These are phyloP conservation scores for Candida nitratophila DNA, from an alignment of 805 yeast genomes.

Conservation along the genomic window DNA sequence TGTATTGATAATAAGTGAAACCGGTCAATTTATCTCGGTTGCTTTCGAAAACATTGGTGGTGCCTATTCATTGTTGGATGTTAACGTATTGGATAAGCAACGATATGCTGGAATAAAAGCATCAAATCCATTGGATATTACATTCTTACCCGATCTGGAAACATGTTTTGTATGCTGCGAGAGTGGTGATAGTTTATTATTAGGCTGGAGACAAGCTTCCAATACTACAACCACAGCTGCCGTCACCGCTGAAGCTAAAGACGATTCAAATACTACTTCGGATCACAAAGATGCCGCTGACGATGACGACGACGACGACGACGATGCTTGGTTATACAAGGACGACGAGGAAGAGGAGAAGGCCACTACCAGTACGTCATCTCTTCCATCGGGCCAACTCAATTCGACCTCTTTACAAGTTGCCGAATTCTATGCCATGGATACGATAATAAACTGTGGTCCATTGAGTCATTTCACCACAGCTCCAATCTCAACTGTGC, in stretches of 20 bases:
- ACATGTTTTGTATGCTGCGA: slow-evolving; percentile 53
- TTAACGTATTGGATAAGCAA: slow-evolving; percentile 12
- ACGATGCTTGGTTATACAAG: slow-evolving; percentile 34
- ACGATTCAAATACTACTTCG: no score
- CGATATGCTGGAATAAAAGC: slow-evolving; percentile 16
- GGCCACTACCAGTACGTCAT: no score
- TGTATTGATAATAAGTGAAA: slow-evolving; percentile 32
- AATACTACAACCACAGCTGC: slow-evolving; percentile 5
- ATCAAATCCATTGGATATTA: slow-evolving; percentile 33
- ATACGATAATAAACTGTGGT: slow-evolving; percentile 57
- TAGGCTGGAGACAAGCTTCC: slow-evolving; percentile 30
- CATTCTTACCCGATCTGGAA: slow-evolving; percentile 31
- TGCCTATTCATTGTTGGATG: slow-evolving; percentile 23
- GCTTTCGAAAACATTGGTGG: slow-evolving; percentile 29
- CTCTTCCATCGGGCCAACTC: no score
- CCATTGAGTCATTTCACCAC: slow-evolving; percentile 64
- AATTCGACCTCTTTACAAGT: background rate
- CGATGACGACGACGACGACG: slow-evolving; percentile 24
- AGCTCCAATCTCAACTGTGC: slow-evolving; percentile 52
- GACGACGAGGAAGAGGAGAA: slow-evolving; percentile 25
- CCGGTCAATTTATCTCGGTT: slow-evolving; percentile 35
- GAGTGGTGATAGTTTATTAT: slow-evolving; percentile 51
- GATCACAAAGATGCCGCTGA: no score
- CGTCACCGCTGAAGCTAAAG: no score
- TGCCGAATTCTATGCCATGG: slow-evolving; percentile 39